Conservation (phyloP, 495 filamentous ascomycete genomes). For the Podospora pseudocomata region DNA sequence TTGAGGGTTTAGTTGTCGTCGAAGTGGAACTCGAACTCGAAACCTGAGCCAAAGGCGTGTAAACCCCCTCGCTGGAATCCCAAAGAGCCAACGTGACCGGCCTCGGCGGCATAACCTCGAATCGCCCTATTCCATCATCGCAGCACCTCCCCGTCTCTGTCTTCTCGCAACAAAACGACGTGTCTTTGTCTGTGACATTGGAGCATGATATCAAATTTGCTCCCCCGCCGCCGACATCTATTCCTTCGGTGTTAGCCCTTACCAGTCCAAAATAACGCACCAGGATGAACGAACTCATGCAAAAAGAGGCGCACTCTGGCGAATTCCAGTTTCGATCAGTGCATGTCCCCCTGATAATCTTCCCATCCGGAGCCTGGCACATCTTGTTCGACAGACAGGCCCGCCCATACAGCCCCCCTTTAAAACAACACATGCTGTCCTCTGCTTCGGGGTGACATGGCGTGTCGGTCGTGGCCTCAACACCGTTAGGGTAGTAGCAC, state of each 20-base stretch:
- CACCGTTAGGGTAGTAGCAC: constrained; percentile 1
- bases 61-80: background rate
- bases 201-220: background rate
- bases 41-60: background rate
- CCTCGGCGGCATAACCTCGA: background rate
- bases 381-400: background rate
- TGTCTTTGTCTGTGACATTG: background rate
- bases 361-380: background rate
- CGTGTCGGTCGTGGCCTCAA: background rate
- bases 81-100: background rate
- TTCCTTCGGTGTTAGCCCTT: background rate
- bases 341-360: constrained; percentile 1
- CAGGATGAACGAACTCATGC: background rate
- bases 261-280: background rate
- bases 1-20: background rate
- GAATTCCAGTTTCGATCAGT: constrained; percentile 4
- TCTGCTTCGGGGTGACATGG: constrained; percentile 7
- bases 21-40: background rate
- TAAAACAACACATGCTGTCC: background rate
- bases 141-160: background rate
- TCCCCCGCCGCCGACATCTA: background rate
- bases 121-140: background rate
- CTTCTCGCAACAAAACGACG: background rate
- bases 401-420: background rate
- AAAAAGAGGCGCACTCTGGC: background rate